Evolutionary conservation across 768 basidiomycete species (phyloP).

Genomic region (Royoungia palumana): DNA sequence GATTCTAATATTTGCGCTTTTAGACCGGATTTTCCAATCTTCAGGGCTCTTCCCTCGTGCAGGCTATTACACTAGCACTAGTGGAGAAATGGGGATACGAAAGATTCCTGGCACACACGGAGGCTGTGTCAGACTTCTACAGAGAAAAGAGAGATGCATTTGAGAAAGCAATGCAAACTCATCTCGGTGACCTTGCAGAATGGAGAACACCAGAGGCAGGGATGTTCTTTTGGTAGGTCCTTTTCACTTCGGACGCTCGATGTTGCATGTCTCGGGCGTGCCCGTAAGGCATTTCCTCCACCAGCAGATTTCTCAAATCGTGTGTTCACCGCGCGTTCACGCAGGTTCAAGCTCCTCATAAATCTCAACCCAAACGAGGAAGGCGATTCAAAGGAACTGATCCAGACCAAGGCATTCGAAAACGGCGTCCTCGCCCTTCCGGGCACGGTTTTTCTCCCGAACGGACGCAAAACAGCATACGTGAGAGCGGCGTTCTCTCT

Average conservation of each 20-base stretch:
- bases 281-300: constrained; percentile 1
- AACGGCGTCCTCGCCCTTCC: constrained; percentile 88
- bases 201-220: constrained; percentile 72
- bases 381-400: constrained; percentile 70
- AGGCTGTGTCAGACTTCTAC: constrained; percentile 71
- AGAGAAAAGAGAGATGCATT: constrained; percentile 72
- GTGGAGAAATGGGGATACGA: constrained; percentile 72
- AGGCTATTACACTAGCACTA: constrained; percentile 57
- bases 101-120: constrained; percentile 68
- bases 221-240: constrained; percentile 82
- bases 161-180: constrained; percentile 66
- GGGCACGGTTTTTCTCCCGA: constrained; percentile 78
- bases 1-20: too few relatives aligned
- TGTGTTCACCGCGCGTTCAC: constrained; percentile 17
- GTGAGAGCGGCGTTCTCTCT: constrained; percentile 84
- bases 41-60: constrained; percentile 61
- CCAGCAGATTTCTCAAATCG: constrained; percentile 4
- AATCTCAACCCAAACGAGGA: constrained; percentile 33
- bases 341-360: constrained; percentile 69
- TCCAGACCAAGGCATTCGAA: constrained; percentile 70
- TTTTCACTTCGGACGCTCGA: constrained; percentile 9
- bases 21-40: constrained; percentile 68
- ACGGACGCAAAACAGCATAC: constrained; percentile 62
- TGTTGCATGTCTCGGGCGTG: constrained; percentile 2
- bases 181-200: constrained; percentile 75